Conservation (phyloP, 2,329 filamentous ascomycete genomes). For the Erysiphe neolycopersici region DNA sequence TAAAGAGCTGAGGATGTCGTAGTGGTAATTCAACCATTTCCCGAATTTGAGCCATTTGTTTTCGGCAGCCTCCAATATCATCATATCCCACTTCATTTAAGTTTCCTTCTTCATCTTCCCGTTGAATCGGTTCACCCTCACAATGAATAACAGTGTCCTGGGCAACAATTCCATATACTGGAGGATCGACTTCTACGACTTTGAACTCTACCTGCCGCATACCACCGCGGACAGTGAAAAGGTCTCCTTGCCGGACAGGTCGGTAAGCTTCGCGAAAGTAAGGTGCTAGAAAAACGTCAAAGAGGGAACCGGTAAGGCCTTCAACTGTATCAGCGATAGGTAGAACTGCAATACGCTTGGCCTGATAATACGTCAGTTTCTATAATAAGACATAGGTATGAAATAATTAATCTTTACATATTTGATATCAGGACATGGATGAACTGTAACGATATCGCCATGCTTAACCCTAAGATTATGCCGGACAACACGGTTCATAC, state of each 20-base stretch:
- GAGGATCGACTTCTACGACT: slow-evolving; percentile 93
- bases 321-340: slow-evolving; percentile 96
- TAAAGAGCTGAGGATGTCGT: slow-evolving; percentile 36
- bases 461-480: slow-evolving; percentile 98
- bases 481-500: slow-evolving; percentile 94
- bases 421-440: slow-evolving; percentile 98
- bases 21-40: slow-evolving; percentile 50
- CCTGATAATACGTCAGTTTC: slow-evolving; percentile 24
- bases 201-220: slow-evolving; percentile 99
- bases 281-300: slow-evolving; percentile 95
- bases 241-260: slow-evolving; percentile 85
- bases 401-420: slow-evolving; percentile 40
- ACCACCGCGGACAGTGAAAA: slow-evolving; percentile 90
- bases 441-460: slow-evolving; percentile 89
- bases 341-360: slow-evolving; percentile 94
- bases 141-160: slow-evolving; percentile 98
- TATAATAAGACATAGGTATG: neutral
- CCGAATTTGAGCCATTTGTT: slow-evolving; percentile 86
- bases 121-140: slow-evolving; percentile 89
- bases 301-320: slow-evolving; percentile 88
- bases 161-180: slow-evolving; percentile 94
- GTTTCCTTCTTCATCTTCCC: slow-evolving; percentile 97
- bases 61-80: slow-evolving; percentile 95
- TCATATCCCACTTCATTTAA: slow-evolving; percentile 98
- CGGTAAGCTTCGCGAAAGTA: slow-evolving; percentile 99